A percentile compares a stretch with the other conserved stretches of the same genome.
Conservation (phyloP, 1,284 basidiomycete genomes). For the Rhodotorula sp. region DNA sequence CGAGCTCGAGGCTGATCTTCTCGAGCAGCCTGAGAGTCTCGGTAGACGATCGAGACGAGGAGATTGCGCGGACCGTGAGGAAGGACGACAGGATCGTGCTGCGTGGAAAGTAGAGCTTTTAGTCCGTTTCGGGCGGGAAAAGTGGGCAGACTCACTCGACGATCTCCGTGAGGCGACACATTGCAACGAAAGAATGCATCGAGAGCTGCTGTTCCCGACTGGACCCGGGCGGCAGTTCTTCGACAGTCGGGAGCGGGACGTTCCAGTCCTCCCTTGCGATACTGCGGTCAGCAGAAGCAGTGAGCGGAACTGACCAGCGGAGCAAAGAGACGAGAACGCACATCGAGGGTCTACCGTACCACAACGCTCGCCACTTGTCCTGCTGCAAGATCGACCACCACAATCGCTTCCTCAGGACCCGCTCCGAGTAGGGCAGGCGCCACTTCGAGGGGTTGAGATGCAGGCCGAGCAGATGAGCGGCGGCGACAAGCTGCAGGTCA, state of each 20-base stretch:
- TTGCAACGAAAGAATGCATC: slow-evolving; percentile 43
- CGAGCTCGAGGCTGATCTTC: slow-evolving; percentile 32
- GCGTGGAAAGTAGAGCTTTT: not conserved
- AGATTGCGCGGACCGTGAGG: slow-evolving; percentile 38
- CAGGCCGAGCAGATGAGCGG: slow-evolving; percentile 9
- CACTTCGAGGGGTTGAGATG: slow-evolving; percentile 7
- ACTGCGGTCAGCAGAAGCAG: slow-evolving; percentile 12
- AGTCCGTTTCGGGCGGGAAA: no score
- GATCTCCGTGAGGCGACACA: slow-evolving; percentile 40
- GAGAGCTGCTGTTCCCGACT: slow-evolving; percentile 22
- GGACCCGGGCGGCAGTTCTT: slow-evolving; percentile 38
- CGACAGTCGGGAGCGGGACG: slow-evolving; percentile 42
- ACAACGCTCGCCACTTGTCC: slow-evolving; percentile 44
- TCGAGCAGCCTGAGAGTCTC: slow-evolving; percentile 39
- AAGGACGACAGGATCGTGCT: slow-evolving; percentile 39
- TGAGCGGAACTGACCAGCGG: no score
- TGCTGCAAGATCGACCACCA: slow-evolving; percentile 30
- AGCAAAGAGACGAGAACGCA: slow-evolving; percentile 11
- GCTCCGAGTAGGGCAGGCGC: not conserved
- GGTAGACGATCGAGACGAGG: slow-evolving; percentile 9
- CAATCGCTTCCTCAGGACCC: not conserved
- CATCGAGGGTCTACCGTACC: slow-evolving; percentile 46
- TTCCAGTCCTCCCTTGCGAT: slow-evolving; percentile 34
- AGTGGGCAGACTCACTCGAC: slow-evolving; percentile 40
- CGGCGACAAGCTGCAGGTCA: slow-evolving; percentile 1